Evolutionary conservation across 2,329 filamentous ascomycete genomes (phyloP).

Genomic region (Fusarium sp.): DNA sequence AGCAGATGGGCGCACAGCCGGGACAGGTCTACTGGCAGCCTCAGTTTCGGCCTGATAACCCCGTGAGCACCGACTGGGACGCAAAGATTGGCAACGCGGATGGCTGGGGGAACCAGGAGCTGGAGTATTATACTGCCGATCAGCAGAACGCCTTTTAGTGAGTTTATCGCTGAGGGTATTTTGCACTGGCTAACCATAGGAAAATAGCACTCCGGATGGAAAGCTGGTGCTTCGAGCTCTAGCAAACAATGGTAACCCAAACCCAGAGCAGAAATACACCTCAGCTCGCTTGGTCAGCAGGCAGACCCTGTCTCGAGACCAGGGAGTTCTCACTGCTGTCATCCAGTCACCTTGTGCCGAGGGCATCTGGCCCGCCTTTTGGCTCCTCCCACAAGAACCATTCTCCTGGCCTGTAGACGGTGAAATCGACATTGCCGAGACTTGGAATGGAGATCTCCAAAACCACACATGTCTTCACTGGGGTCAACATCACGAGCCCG

Average conservation of each 20-base stretch:
- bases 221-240: constrained; percentile 66
- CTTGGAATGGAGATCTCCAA: constrained; percentile 68
- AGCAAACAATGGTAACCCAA: constrained; percentile 33
- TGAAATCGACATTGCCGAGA: constrained; percentile 71
- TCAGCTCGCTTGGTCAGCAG: constrained; percentile 67
- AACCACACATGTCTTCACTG: constrained; percentile 71
- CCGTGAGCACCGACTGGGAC: constrained; percentile 64
- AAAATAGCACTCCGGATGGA: constrained; percentile 56
- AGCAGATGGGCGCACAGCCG: constrained; percentile 26
- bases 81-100: constrained; percentile 67
- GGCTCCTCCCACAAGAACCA: constrained; percentile 68
- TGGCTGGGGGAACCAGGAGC: constrained; percentile 72
- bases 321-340: constrained; percentile 64
- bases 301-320: constrained; percentile 61
- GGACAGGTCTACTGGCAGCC: constrained; percentile 63
- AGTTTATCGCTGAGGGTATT: neutral
- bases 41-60: constrained; percentile 58
- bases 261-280: constrained; percentile 60
- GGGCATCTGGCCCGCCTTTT: constrained; percentile 73
- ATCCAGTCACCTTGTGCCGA: constrained; percentile 64
- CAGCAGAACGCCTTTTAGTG: constrained; percentile 65
- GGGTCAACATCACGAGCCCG: constrained; percentile 66
- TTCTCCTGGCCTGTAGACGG: constrained; percentile 70
- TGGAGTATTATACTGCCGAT: constrained; percentile 66
- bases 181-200: neutral